A percentile compares a stretch with the other conserved stretches of the same genome.
phyloP scores from a whole-genome alignment of 352 stramenopile species.

The Blastocystis sp. region DNA sequence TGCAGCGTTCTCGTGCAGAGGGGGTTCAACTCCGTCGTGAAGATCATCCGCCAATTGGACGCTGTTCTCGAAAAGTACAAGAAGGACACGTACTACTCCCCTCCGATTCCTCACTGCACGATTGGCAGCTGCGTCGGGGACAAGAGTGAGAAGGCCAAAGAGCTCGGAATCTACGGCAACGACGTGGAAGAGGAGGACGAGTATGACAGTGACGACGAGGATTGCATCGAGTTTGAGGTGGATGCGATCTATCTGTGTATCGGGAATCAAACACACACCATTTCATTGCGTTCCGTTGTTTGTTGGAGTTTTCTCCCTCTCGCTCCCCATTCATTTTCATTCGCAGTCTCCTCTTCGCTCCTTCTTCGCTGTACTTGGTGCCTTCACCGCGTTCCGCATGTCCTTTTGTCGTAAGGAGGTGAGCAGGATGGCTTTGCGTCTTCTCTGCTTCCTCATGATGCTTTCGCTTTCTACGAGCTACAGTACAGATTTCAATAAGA shows the following conservation, averaged over 20 bases:
- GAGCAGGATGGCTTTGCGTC: not conserved
- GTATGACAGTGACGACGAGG: conserved; percentile 22
- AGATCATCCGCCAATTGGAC: conserved; percentile 57
- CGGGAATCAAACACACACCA: conserved; percentile 31
- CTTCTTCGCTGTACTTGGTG: not conserved
- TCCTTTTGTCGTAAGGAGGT: not conserved
- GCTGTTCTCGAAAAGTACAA: conserved; percentile 46
- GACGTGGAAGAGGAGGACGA: conserved; percentile 12
- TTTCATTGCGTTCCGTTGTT: not conserved
- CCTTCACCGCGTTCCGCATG: not conserved
- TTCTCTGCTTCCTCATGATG: not conserved
- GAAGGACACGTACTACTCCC: conserved; percentile 63
- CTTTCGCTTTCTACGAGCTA: conserved; percentile 79
- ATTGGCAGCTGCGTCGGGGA: conserved; percentile 49
- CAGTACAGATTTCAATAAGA: conserved; percentile 24
- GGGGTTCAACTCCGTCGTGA: conserved; percentile 31
- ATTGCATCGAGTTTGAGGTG: conserved; percentile 27
- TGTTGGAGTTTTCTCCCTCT: not conserved
- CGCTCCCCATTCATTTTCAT: too few species aligned
- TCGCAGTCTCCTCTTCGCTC: too few species aligned
- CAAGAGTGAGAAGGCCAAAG: conserved; percentile 15
- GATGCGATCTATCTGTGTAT: conserved; percentile 27
- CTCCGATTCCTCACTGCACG: conserved; percentile 56
- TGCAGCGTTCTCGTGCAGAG: conserved; percentile 29
- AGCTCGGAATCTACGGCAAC: conserved; percentile 39